Percentiles rank a stretch among this genome's conserved stretches.
phyloP scores from a whole-genome alignment of 2,329 filamentous ascomycete genomes.

The Cyphellophora attinorum region DNA sequence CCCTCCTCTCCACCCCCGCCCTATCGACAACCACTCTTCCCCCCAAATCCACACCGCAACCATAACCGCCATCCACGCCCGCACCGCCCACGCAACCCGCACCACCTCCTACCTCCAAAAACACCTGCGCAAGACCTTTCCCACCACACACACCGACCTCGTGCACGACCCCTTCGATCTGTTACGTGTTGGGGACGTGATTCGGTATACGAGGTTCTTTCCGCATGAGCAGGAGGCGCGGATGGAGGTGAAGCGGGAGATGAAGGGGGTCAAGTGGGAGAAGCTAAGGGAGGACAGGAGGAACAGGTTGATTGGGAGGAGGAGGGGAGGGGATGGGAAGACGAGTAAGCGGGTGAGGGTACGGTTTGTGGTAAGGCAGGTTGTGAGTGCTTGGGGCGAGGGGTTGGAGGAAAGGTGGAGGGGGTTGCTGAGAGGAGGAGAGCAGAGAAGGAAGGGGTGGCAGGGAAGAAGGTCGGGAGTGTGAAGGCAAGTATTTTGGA shows the following conservation, averaged over 20 bases:
- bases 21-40: not conserved
- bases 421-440: conserved; percentile 4
- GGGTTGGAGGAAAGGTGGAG: conserved; percentile 8
- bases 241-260: not conserved
- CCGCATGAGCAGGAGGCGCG: conserved; percentile 6
- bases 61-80: conserved; percentile 1
- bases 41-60: conserved; percentile 5
- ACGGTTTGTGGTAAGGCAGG: conserved; percentile 10
- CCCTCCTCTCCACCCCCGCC: not conserved
- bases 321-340: conserved; percentile 1
- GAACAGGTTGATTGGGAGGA: conserved; percentile 5
- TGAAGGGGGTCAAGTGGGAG: not conserved
- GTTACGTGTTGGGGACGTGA: conserved; percentile 16
- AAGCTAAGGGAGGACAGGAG: conserved; percentile 2
- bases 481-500: conserved; percentile 3
- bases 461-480: not conserved
- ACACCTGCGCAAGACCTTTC: conserved; percentile 12
- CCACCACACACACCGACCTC: conserved; percentile 8
- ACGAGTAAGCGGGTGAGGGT: conserved; percentile 6
- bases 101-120: not conserved
- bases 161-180: conserved; percentile 16
- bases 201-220: conserved; percentile 12
- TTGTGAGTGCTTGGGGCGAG: conserved; percentile 16
- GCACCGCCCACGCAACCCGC: conserved; percentile 11
- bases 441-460: conserved; percentile 1